Evolutionary conservation across 331 rosid species (phyloP), one percentile per base, ranked within the genome.

Genomic region (Saraca asoca): DNA sequence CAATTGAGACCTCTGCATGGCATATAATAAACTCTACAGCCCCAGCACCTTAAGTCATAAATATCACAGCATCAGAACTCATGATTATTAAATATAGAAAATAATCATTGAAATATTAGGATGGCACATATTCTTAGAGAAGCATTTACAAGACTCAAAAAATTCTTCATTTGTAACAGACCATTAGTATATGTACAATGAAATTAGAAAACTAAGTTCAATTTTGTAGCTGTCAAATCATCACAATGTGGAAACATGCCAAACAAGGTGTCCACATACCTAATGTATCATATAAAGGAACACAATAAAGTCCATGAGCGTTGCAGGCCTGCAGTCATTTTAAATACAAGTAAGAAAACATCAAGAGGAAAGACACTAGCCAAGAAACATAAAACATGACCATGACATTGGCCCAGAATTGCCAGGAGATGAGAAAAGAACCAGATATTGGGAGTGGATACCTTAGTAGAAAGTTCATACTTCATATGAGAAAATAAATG

Each of bases 281-380:
- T 76, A 94, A 79, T 51, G 95, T 88, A 78, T 94, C 99, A 59
- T 94, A 94, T 66, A 94, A 78, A 69, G 99, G 99, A 67, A 94
- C 99, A 69, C 99, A 94, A 58, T 78, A 84, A 74, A 94, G 92
- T 54, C 88, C 99, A 74, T 88, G 99, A 75, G 97, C 99, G 68
- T 90, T 94, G 87, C 91, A 88, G 42, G 99, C 97, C 99, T 94
- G 96, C 87, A 82, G 35, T 42, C 65, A 57, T 55, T 68, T 64
- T 64, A 70, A 24, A 24, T 24, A 50, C 72, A 61, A 69, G 51
- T 76, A 3, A 68, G 64, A 81, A 54, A 24, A 33, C 57, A 48
- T 11, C 35, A 54, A 42, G 42, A 58, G 53, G 53, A 24, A 24
- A 24, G 31, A 24, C 31, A 24, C 31, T 3, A 24, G 31, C 31